Evolutionary conservation across 371 early-diverging fungal genomes (phyloP).

Genomic region (Blastocladiella emersonii): DNA sequence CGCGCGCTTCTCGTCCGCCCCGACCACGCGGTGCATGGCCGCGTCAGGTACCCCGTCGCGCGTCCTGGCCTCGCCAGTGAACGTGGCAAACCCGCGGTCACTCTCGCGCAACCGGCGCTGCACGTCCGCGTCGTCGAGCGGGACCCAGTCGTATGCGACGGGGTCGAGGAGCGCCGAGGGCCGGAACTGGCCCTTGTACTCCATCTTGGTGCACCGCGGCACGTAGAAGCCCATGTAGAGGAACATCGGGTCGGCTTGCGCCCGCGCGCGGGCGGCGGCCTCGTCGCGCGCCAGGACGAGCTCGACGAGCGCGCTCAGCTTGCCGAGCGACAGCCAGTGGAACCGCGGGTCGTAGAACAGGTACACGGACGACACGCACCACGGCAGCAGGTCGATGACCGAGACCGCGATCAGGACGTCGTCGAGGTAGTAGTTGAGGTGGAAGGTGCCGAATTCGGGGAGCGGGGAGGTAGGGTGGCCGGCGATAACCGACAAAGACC

Average conservation of each 20-base stretch:
- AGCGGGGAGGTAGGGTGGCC: conserved; percentile 1
- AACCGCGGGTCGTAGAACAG: conserved; percentile 82
- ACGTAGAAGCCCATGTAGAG: conserved; percentile 92
- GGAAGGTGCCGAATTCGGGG: conserved; percentile 61
- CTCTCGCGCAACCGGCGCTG: neutral
- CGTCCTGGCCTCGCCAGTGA: neutral
- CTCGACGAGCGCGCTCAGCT: conserved; percentile 70
- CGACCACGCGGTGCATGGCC: too few relatives aligned
- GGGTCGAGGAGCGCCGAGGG: conserved; percentile 69
- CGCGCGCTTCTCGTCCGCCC: too few relatives aligned
- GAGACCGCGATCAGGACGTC: conserved; percentile 67
- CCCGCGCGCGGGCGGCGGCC: conserved; percentile 23
- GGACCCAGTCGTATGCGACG: neutral
- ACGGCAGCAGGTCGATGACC: conserved; percentile 79
- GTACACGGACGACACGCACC: conserved; percentile 82
- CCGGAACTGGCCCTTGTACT: conserved; percentile 72
- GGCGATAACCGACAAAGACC: neutral
- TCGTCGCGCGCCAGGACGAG: conserved; percentile 35
- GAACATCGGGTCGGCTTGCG: conserved; percentile 16
- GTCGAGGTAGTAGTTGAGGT: conserved; percentile 70
- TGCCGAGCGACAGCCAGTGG: conserved; percentile 55
- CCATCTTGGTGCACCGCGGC: conserved; percentile 79
- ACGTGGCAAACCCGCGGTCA: neutral
- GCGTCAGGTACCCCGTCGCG: too few relatives aligned
- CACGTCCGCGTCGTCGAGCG: neutral